Conservation (phyloP, 1,139 yeast genomes). For the Sugiyamaella sp. region DNA sequence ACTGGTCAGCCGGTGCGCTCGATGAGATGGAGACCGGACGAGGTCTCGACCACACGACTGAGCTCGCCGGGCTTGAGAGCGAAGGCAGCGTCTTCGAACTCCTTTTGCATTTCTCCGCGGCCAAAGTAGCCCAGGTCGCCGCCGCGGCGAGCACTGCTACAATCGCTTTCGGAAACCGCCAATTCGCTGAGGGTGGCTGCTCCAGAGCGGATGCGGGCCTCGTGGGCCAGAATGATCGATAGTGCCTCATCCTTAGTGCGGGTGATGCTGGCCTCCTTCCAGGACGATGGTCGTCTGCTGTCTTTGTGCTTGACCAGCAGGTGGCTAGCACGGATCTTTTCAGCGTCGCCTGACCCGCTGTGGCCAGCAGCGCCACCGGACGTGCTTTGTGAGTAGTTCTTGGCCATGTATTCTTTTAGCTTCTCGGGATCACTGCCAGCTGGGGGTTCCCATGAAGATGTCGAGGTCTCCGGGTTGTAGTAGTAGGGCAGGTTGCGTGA, state of each 20-base stretch:
- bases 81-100: conserved; percentile 87
- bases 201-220: conserved; percentile 68
- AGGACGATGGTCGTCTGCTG: conserved; percentile 87
- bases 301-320: conserved; percentile 79
- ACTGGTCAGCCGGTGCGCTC: conserved; percentile 80
- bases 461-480: conserved; percentile 67
- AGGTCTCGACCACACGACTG: conserved; percentile 83
- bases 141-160: conserved; percentile 81
- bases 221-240: conserved; percentile 59
- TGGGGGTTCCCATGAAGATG: conserved; percentile 93
- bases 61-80: conserved; percentile 79
- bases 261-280: conserved; percentile 80
- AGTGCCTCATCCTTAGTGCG: conserved; percentile 84
- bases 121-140: conserved; percentile 93
- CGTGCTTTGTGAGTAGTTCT: conserved; percentile 34
- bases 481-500: conserved; percentile 86
- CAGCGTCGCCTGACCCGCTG: conserved; percentile 45
- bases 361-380: conserved; percentile 31
- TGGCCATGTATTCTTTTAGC: conserved; percentile 58
- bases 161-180: conserved; percentile 85
- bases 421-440: conserved; percentile 70
- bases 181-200: conserved; percentile 67
- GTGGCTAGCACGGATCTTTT: conserved; percentile 72
- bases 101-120: conserved; percentile 92
- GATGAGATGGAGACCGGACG: conserved; percentile 87